A percentile compares a stretch with the other conserved stretches of the same genome.
phyloP scores from a whole-genome alignment of 2,329 filamentous ascomycete genomes.

The Botrytis elliptica region DNA sequence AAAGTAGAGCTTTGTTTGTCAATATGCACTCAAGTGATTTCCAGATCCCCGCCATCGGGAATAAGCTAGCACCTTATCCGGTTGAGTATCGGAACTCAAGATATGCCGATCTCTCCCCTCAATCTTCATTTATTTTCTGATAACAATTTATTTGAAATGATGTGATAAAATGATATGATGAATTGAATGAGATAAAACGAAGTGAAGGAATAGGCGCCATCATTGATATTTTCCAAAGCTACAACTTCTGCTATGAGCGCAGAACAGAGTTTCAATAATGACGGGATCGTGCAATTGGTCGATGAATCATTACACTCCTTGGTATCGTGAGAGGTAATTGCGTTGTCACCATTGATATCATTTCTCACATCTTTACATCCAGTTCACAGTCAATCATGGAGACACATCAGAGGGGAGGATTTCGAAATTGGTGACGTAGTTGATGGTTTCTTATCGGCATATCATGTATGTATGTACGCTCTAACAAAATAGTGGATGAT shows the following conservation, averaged over 20 bases:
- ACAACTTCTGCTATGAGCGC: background rate
- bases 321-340: background rate
- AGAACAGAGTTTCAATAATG: background rate
- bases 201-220: background rate
- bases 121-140: background rate
- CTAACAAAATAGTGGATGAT: no score
- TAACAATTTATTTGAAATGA: background rate
- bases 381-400: background rate
- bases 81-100: background rate
- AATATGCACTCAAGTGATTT: background rate
- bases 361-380: background rate
- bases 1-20: constrained; percentile 15
- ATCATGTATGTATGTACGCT: background rate
- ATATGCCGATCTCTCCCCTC: background rate
- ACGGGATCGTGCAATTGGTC: background rate
- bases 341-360: background rate
- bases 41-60: constrained; percentile 11
- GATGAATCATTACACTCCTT: background rate
- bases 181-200: background rate
- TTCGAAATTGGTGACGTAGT: background rate
- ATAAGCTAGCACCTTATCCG: constrained; percentile 12
- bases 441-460: background rate
- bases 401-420: background rate
- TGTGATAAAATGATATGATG: background rate
- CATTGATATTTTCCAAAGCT: background rate